Percentiles rank a stretch among this genome's conserved stretches.
These are phyloP conservation scores for Alnus rubra DNA, from an alignment of 306 rosid species.

Conservation along the genomic window DNA sequence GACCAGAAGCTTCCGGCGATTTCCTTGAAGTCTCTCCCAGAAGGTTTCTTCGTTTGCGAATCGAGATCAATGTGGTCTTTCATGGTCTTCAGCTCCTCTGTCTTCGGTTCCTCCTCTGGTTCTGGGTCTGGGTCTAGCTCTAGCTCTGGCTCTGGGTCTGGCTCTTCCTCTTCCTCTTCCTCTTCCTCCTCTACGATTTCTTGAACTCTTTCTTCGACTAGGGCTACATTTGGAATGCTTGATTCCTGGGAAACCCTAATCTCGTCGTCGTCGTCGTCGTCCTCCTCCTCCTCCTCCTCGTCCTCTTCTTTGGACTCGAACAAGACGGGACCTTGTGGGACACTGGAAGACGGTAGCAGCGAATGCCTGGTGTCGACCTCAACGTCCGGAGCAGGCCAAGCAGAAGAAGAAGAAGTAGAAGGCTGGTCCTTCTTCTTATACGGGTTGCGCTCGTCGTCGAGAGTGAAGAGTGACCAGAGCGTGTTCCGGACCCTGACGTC, in stretches of 20 bases:
- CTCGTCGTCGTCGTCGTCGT: slow-evolving; percentile 18
- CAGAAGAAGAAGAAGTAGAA: not conserved
- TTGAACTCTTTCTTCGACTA: slow-evolving; percentile 54
- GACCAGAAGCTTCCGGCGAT: slow-evolving; percentile 97
- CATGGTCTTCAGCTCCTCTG: slow-evolving; percentile 67
- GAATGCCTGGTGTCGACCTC: slow-evolving; percentile 43
- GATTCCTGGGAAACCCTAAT: slow-evolving; percentile 51
- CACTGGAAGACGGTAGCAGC: slow-evolving; percentile 36
- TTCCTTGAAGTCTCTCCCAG: slow-evolving; percentile 84
- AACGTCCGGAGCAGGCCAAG: slow-evolving; percentile 17
- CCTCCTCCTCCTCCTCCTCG: slow-evolving; percentile 27
- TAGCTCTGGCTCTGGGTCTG: slow-evolving; percentile 13
- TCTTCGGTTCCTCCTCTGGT: slow-evolving; percentile 29
- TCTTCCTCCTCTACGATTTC: slow-evolving; percentile 70
- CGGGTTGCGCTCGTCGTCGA: slow-evolving; percentile 71
- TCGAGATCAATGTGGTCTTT: slow-evolving; percentile 95
- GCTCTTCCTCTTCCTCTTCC: slow-evolving; percentile 11
- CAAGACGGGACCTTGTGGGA: slow-evolving; percentile 53
- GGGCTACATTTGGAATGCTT: slow-evolving; percentile 38
- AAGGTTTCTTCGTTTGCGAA: slow-evolving; percentile 66
- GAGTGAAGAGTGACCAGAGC: slow-evolving; percentile 66
- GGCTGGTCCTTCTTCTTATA: slow-evolving; percentile 40
- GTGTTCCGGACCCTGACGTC: slow-evolving; percentile 91
- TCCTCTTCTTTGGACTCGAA: slow-evolving; percentile 55
- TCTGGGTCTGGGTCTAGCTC: slow-evolving; percentile 5